These are phyloP conservation scores for Ustilago curta DNA, from an alignment of 1,284 basidiomycete species.

Conservation along the genomic window DNA sequence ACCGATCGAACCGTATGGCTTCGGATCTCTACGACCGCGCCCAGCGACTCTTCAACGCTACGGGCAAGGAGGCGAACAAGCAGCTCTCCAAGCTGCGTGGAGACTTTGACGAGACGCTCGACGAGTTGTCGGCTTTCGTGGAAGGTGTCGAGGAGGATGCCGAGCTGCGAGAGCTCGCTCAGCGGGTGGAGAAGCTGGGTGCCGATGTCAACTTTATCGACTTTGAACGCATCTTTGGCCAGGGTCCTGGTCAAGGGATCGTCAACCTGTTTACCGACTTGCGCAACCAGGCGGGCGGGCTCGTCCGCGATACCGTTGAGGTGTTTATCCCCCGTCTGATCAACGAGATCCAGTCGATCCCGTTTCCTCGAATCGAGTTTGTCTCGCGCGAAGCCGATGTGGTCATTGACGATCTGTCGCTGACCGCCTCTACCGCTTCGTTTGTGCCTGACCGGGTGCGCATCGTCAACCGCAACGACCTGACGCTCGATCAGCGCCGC, in stretches of 20 bases:
- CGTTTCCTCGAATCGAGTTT: constrained; percentile 71
- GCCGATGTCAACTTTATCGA: constrained; percentile 64
- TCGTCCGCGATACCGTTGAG: constrained; percentile 71
- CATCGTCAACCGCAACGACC: constrained; percentile 71
- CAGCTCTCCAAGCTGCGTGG: constrained; percentile 44
- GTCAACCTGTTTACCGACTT: constrained; percentile 40
- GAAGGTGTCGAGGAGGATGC: constrained; percentile 48
- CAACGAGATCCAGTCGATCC: constrained; percentile 71
- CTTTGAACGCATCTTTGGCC: constrained; percentile 31
- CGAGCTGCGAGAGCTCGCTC: constrained; percentile 65
- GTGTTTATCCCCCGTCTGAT: constrained; percentile 71
- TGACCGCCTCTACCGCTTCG: constrained; percentile 69
- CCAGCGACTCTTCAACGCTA: constrained; percentile 45
- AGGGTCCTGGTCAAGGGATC: constrained; percentile 23
- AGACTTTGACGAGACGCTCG: constrained; percentile 40
- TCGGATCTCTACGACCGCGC: constrained; percentile 51
- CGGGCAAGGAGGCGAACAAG: constrained; percentile 55
- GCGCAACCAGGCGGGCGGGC: constrained; percentile 58
- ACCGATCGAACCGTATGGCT: constrained; percentile 47
- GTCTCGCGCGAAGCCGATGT: constrained; percentile 71
- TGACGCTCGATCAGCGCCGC: constrained; percentile 71
- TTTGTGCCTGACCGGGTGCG: constrained; percentile 72
- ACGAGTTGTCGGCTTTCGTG: constrained; percentile 47
- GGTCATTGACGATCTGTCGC: constrained; percentile 70
- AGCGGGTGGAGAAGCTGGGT: constrained; percentile 70